A percentile compares a stretch with the other conserved stretches of the same genome.
These are phyloP conservation scores for Eremothecium coryli DNA, from an alignment of 1,139 yeast species.

Conservation along the genomic window DNA sequence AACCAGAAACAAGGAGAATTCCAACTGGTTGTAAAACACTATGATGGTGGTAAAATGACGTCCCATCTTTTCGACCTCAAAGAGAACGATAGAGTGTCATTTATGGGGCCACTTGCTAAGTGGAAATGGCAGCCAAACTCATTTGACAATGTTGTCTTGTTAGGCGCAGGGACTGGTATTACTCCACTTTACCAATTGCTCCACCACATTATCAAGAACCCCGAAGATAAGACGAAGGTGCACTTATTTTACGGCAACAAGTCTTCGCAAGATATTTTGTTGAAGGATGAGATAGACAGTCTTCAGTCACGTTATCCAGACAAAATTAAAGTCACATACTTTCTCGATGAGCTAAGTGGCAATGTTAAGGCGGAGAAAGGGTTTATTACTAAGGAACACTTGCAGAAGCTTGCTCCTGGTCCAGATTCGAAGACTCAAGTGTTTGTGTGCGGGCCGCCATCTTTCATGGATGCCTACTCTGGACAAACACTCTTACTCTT, in stretches of 20 bases:
- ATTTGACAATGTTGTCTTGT: constrained; percentile 67
- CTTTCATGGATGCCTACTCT: constrained; percentile 72
- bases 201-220: constrained; percentile 59
- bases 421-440: constrained; percentile 56
- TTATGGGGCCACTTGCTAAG: constrained; percentile 91
- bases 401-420: constrained; percentile 49
- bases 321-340: constrained; percentile 67
- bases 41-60: constrained; percentile 78
- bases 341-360: constrained; percentile 49
- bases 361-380: constrained; percentile 51
- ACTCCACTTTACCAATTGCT: constrained; percentile 88
- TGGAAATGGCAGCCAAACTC: constrained; percentile 88
- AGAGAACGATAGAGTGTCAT: constrained; percentile 71
- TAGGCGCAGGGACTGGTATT: constrained; percentile 97
- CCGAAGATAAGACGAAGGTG: constrained; percentile 77
- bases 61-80: constrained; percentile 63
- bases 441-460: constrained; percentile 90
- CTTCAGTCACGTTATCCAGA: constrained; percentile 59
- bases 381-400: constrained; percentile 61
- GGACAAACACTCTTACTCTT: constrained; percentile 77
- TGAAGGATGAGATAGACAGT: constrained; percentile 64
- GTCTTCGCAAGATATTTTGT: constrained; percentile 65
- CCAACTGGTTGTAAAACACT: constrained; percentile 75
- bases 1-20: constrained; percentile 61
- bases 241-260: constrained; percentile 72